These are phyloP conservation scores for Salinomyces thailandicus DNA, from an alignment of 2,329 filamentous ascomycete genomes.

Conservation along the genomic window DNA sequence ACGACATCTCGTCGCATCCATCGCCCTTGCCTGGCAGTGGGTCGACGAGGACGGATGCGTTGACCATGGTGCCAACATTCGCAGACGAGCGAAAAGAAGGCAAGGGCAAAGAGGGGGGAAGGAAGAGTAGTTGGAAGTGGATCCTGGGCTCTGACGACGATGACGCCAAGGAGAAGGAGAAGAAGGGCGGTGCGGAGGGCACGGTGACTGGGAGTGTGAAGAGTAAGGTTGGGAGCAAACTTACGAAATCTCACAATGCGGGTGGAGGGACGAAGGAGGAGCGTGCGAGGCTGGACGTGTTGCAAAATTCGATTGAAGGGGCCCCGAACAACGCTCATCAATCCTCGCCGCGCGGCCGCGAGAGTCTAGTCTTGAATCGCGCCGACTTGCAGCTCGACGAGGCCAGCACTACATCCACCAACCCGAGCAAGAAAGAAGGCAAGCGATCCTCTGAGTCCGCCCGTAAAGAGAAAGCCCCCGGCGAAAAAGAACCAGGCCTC, in stretches of 20 bases:
- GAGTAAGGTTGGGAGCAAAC: constrained; percentile 38
- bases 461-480: constrained; percentile 61
- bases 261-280: constrained; percentile 35
- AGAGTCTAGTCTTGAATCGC: constrained; percentile 75
- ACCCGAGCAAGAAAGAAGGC: constrained; percentile 56
- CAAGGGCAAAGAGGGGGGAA: constrained; percentile 51
- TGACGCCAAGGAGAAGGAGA: constrained; percentile 47
- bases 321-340: constrained; percentile 8
- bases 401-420: constrained; percentile 42
- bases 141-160: constrained; percentile 60
- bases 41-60: constrained; percentile 60
- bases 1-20: constrained; percentile 55
- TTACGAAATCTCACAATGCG: constrained; percentile 46
- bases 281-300: constrained; percentile 70
- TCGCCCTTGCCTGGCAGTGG: constrained; percentile 58
- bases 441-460: constrained; percentile 47
- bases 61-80: constrained; percentile 71
- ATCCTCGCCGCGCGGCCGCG: constrained; percentile 48
- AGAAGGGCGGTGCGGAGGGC: constrained; percentile 29
- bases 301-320: constrained; percentile 77
- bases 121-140: constrained; percentile 82
- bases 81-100: constrained; percentile 57
- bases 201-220: constrained; percentile 11
- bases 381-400: constrained; percentile 65
- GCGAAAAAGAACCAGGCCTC: constrained; percentile 55